These are phyloP conservation scores for Phytophthora cryptogea DNA, from an alignment of 352 stramenopile genomes.

Conservation along the genomic window DNA sequence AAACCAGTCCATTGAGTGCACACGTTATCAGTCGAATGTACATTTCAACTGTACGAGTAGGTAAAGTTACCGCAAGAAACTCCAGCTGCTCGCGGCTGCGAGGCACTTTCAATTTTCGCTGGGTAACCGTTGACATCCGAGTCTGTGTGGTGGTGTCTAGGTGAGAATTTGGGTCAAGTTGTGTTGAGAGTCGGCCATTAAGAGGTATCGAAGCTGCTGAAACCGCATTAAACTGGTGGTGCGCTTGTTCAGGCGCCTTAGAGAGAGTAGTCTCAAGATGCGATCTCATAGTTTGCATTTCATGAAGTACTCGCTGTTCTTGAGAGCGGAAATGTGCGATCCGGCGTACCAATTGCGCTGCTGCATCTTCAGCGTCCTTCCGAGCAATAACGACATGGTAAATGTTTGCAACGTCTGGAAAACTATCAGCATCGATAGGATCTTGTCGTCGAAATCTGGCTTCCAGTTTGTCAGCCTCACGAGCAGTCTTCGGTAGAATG, in stretches of 20 bases:
- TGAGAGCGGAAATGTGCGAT: constrained; percentile 59
- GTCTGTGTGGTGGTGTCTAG: constrained; percentile 10
- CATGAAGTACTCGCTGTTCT: constrained; percentile 56
- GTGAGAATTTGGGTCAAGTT: neutral
- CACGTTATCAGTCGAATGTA: constrained; percentile 11
- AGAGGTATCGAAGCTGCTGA: constrained; percentile 8
- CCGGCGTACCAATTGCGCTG: constrained; percentile 48
- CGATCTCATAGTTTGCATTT: constrained; percentile 55
- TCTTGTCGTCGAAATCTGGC: constrained; percentile 2
- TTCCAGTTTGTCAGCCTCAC: neutral
- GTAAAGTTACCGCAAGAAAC: constrained; percentile 46
- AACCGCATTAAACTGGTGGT: neutral
- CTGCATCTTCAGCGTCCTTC: constrained; percentile 59
- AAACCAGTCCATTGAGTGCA: neutral
- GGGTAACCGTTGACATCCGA: neutral
- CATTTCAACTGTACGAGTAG: neutral
- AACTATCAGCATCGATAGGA: neutral
- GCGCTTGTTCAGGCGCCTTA: constrained; percentile 1
- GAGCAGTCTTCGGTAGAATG: constrained; percentile 3
- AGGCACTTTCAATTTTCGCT: constrained; percentile 23
- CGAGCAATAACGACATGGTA: constrained; percentile 50
- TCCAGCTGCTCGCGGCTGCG: constrained; percentile 55
- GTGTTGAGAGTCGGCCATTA: neutral
- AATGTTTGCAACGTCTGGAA: constrained; percentile 26
- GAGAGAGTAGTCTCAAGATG: constrained; percentile 34